Percentiles rank a stretch among this genome's conserved stretches.
Evolutionary conservation across 495 filamentous ascomycete species (phyloP).

Genomic region (Penicillium argentinense): DNA sequence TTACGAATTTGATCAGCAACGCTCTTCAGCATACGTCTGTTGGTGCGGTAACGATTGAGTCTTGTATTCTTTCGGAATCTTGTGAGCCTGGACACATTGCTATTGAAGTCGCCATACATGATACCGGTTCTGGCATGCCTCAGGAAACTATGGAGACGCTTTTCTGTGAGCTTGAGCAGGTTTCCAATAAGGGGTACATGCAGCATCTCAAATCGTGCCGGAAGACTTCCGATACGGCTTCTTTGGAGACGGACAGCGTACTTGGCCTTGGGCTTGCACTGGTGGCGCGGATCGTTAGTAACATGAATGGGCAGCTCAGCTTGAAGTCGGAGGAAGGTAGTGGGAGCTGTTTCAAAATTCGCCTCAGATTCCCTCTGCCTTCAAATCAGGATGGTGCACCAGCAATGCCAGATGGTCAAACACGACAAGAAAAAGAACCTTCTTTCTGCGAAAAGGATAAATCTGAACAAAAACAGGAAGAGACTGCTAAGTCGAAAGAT

Average conservation of each 20-base stretch:
- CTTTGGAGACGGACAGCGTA: constrained; percentile 34
- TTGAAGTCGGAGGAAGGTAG: constrained; percentile 81
- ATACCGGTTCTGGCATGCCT: constrained; percentile 80
- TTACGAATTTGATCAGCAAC: constrained; percentile 80
- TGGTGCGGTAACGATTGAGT: constrained; percentile 70
- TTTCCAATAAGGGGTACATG: constrained; percentile 58
- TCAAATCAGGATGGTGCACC: neutral
- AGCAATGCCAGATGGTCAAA: no score
- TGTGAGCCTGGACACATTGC: constrained; percentile 46
- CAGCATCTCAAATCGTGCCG: constrained; percentile 32
- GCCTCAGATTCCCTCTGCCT: constrained; percentile 30
- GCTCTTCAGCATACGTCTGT: constrained; percentile 73
- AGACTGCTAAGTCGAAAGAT: neutral
- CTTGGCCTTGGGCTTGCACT: constrained; percentile 81
- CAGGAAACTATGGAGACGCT: constrained; percentile 70
- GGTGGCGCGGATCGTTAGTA: constrained; percentile 77
- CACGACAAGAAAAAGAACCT: constrained; percentile 12
- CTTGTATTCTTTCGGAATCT: constrained; percentile 48
- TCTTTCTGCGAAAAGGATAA: neutral
- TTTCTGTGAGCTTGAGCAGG: constrained; percentile 85
- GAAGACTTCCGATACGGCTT: constrained; percentile 10
- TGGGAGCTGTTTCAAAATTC: constrained; percentile 71
- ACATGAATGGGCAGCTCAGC: constrained; percentile 84
- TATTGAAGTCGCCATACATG: constrained; percentile 72
- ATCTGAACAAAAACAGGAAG: neutral